Conservation (phyloP, 2,329 filamentous ascomycete species). For the Fusarium miscanthi region DNA sequence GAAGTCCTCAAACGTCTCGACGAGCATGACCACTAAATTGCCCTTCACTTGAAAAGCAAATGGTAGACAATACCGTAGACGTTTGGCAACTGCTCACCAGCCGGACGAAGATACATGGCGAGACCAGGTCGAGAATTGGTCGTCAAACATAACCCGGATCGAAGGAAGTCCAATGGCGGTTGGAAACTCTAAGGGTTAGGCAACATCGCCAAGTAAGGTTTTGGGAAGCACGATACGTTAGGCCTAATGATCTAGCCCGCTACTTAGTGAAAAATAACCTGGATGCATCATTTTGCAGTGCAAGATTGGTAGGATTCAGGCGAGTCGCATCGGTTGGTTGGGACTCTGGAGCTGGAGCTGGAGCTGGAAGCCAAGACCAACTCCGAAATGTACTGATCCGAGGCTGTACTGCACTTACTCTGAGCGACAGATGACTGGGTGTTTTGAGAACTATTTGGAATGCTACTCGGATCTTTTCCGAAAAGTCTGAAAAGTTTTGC, state of each 20-base stretch:
- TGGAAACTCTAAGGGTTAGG: background rate
- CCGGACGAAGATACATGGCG: fast-evolving
- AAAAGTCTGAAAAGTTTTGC: background rate
- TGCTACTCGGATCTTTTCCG: background rate
- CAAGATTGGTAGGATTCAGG: background rate
- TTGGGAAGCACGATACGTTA: background rate
- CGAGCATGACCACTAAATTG: too few relatives aligned
- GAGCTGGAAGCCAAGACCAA: background rate
- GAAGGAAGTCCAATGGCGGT: background rate
- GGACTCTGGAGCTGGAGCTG: too few relatives aligned
- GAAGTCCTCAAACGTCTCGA: background rate
- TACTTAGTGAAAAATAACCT: fast-evolving
- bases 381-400: background rate
- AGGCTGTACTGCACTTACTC: too few relatives aligned
- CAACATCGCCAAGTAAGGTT: background rate
- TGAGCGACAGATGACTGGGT: background rate
- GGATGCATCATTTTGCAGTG: background rate
- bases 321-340: background rate
- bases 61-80: background rate
- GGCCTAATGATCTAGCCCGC: fast-evolving
- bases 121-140: fast-evolving
- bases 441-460: background rate
- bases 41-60: background rate
- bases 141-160: background rate
- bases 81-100: fast-evolving